Evolutionary conservation across 371 early-diverging fungal species (phyloP).

Genomic region (Rhizopus arrhizus): DNA sequence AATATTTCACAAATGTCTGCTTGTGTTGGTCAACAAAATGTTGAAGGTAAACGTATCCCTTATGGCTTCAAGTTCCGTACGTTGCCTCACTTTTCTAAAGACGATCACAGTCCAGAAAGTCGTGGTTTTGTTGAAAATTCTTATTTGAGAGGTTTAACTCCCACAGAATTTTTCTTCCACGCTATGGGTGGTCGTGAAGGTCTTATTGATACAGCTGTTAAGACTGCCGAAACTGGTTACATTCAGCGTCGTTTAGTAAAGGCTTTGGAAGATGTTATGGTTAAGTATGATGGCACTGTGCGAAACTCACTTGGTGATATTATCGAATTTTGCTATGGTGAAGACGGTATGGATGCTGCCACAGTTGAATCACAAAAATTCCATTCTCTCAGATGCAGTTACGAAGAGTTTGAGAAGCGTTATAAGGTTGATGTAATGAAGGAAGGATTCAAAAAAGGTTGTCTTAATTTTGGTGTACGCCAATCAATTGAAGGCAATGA

Average conservation of each 20-base stretch:
- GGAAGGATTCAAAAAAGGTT: conserved; percentile 62
- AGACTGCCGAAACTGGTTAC: conserved; percentile 99
- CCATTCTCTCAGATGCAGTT: conserved; percentile 65
- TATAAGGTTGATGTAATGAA: conserved; percentile 82
- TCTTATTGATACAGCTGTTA: conserved; percentile 98
- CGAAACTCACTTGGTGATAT: conserved; percentile 93
- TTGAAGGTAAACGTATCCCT: conserved; percentile 99
- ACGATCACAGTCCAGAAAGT: conserved; percentile 97
- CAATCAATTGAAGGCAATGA: conserved; percentile 72
- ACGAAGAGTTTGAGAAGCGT: conserved; percentile 74
- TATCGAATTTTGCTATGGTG: conserved; percentile 97
- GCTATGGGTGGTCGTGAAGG: conserved; percentile 99
- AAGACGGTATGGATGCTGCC: conserved; percentile 98
- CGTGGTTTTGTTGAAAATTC: conserved; percentile 99
- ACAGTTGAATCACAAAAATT: conserved; percentile 88
- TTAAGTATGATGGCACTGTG: conserved; percentile 98
- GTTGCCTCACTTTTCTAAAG: conserved; percentile 98
- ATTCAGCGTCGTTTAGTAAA: conserved; percentile 99
- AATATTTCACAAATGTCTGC: conserved; percentile 99
- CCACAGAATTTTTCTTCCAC: conserved; percentile 99
- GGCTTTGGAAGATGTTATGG: conserved; percentile 98
- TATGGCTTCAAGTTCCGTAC: conserved; percentile 97
- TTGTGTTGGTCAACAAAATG: conserved; percentile 99
- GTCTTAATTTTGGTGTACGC: conserved; percentile 67
- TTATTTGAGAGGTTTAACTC: conserved; percentile 96